Conservation (phyloP, 805 yeast species). For the Wickerhamomyces hampshirensis region DNA sequence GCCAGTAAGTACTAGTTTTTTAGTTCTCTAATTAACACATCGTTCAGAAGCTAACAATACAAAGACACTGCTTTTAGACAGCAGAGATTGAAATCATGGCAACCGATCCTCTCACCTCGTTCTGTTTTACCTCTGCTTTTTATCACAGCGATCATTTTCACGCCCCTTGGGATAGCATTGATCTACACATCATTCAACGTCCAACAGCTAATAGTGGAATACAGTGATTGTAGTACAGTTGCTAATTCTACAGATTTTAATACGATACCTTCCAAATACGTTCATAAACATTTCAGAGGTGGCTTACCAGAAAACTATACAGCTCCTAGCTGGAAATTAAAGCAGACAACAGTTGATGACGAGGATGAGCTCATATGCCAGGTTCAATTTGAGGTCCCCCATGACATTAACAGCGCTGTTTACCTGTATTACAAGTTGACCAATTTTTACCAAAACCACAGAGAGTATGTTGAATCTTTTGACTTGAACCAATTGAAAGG, state of each 20-base stretch:
- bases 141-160: conserved; percentile 69
- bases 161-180: conserved; percentile 88
- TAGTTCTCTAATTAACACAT: conserved; percentile 13
- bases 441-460: conserved; percentile 90
- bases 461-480: conserved; percentile 84
- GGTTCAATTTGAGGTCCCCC: conserved; percentile 68
- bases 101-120: conserved; percentile 87
- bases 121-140: conserved; percentile 84
- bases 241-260: conserved; percentile 42
- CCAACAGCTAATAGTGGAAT: conserved; percentile 69
- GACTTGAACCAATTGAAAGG: conserved; percentile 83
- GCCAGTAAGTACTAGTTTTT: conserved; percentile 36
- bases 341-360: conserved; percentile 28
- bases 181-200: conserved; percentile 74
- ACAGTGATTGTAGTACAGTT: conserved; percentile 57
- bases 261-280: conserved; percentile 56
- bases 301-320: conserved; percentile 9
- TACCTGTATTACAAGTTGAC: conserved; percentile 82
- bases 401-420: conserved; percentile 63
- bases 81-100: conserved; percentile 59
- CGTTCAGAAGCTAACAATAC: conserved; percentile 25
- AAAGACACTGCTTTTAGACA: conserved; percentile 73
- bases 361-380: conserved; percentile 46
- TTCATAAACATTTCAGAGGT: conserved; percentile 55
- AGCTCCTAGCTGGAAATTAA: conserved; percentile 61